These are phyloP conservation scores for Candida glucosophila DNA, from an alignment of 1,139 yeast species.

Conservation along the genomic window DNA sequence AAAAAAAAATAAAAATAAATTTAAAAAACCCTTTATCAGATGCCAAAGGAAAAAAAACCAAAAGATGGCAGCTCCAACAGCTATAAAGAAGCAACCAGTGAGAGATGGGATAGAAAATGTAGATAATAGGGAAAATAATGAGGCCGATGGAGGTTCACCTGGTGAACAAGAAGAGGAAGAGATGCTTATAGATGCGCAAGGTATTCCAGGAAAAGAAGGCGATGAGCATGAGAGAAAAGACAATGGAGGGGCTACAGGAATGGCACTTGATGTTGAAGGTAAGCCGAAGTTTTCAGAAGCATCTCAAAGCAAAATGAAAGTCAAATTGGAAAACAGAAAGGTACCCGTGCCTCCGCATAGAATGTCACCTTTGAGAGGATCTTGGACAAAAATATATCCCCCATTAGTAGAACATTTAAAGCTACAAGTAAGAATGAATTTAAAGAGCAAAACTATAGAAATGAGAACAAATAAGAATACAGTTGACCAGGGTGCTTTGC, in stretches of 20 bases:
- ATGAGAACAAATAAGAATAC: conserved; percentile 73
- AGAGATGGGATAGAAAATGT: background rate
- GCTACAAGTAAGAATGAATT: conserved; percentile 92
- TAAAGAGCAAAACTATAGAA: conserved; percentile 77
- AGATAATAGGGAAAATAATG: conserved; percentile 2
- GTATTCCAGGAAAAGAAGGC: conserved; percentile 16
- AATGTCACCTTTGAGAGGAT: conserved; percentile 81
- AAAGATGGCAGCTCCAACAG: conserved; percentile 73
- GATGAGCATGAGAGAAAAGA: conserved; percentile 6
- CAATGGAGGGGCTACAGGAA: conserved; percentile 30
- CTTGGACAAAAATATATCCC: conserved; percentile 92
- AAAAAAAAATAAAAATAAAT: too few species aligned
- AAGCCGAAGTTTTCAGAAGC: conserved; percentile 84
- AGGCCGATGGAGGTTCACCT: conserved; percentile 5
- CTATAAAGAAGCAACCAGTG: conserved; percentile 24
- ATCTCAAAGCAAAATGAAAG: conserved; percentile 53
- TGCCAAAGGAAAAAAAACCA: too few species aligned
- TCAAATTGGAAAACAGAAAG: conserved; percentile 77
- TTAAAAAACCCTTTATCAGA: too few species aligned
- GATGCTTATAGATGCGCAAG: conserved; percentile 58
- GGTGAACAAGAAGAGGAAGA: conserved; percentile 42
- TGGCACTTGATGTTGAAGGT: conserved; percentile 78
- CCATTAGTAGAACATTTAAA: conserved; percentile 93
- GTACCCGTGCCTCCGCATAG: conserved; percentile 95
- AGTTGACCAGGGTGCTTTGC: conserved; percentile 88